phyloP scores from a whole-genome alignment of 306 rosid genomes.

The Gastrolobium villosum region DNA sequence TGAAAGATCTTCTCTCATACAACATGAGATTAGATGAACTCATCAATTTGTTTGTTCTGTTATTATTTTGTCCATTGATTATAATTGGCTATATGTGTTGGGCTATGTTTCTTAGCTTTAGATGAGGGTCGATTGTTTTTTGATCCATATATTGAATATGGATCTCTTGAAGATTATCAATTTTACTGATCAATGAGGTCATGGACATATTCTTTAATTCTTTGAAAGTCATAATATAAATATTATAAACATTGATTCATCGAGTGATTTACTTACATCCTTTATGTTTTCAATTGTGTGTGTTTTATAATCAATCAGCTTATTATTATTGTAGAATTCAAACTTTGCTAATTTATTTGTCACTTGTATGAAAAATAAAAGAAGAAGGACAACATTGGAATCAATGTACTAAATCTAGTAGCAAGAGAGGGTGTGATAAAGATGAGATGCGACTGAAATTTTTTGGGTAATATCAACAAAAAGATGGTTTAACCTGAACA shows the following conservation, averaged over 20 bases:
- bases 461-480: slow-evolving; percentile 39
- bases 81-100: no score
- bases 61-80: no score
- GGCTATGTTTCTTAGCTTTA: no score
- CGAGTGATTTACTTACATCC: neutral
- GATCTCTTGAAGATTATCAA: neutral
- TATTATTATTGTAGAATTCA: neutral
- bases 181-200: slow-evolving; percentile 1
- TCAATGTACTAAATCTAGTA: slow-evolving; percentile 39
- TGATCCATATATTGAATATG: neutral
- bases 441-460: slow-evolving; percentile 39
- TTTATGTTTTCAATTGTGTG: neutral
- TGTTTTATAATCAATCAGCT: neutral
- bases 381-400: slow-evolving; percentile 45
- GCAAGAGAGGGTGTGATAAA: slow-evolving; percentile 31
- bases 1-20: no score
- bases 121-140: no score
- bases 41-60: no score
- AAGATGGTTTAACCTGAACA: slow-evolving; percentile 31
- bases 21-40: no score
- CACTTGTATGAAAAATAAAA: slow-evolving; percentile 30
- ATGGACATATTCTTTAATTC: neutral
- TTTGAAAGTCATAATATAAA: neutral
- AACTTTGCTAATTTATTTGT: slow-evolving; percentile 14
- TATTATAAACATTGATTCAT: neutral